Evolutionary conservation across 192 early-diverging fungal species (phyloP).

Genomic region (Backusella mclennaniae): DNA sequence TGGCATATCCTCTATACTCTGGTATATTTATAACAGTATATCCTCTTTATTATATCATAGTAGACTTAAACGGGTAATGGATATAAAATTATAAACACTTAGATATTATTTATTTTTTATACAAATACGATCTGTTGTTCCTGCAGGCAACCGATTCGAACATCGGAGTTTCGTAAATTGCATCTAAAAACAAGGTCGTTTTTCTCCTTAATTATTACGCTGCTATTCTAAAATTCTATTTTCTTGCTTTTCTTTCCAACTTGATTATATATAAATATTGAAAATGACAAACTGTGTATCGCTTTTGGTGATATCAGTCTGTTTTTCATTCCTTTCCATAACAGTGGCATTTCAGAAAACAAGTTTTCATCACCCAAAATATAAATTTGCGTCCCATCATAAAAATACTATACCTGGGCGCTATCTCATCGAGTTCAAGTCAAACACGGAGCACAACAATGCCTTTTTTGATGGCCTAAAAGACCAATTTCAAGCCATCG

Average conservation of each 20-base stretch:
- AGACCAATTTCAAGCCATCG: not conserved
- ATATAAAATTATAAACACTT: too few relatives aligned
- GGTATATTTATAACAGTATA: too few relatives aligned
- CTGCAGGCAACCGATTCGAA: not conserved
- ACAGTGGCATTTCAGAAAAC: not conserved
- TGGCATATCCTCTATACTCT: too few relatives aligned
- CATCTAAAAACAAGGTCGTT: not conserved
- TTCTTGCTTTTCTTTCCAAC: not conserved
- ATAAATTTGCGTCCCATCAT: not conserved
- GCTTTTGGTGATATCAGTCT: not conserved
- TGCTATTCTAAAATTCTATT: not conserved
- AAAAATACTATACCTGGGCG: constrained; percentile 6
- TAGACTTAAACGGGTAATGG: too few relatives aligned
- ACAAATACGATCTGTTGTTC: too few relatives aligned
- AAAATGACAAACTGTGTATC: not conserved
- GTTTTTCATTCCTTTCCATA: not conserved
- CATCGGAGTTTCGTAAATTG: not conserved
- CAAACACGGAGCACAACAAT: not conserved
- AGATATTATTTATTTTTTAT: too few relatives aligned
- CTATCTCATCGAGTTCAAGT: not conserved
- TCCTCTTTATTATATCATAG: too few relatives aligned
- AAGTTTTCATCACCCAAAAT: constrained; percentile 10
- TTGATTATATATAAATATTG: not conserved
- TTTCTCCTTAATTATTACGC: not conserved
- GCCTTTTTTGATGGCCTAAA: not conserved